Base-by-base conservation (phyloP, 257 asterid species). In the Perilla frutescens region DNA sequence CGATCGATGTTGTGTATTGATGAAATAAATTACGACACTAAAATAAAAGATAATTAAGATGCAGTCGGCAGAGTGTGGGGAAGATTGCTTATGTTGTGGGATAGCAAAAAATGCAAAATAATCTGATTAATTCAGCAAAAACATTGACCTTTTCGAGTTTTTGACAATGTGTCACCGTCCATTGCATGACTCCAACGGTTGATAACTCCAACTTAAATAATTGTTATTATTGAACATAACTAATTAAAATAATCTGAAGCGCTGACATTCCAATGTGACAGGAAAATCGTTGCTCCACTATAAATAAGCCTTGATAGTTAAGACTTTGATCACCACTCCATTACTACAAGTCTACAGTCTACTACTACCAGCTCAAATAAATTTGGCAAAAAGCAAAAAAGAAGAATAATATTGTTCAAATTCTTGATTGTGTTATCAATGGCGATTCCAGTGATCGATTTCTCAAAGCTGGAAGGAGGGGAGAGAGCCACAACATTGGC, bases 401-500 rank as follows among this genome's bases (percentile, higher is more conserved):
- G 26, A 20, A 20, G 26, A 56, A 4, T 3, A 37, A 36, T 20
- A 20, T 20, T 20, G 3, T 13, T 2, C 1, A 36, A 12, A 5
- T 12, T 59, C 41, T 59, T 59, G 26, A 58, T 31, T 58, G 15
- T n/a, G 66, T 37, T 40, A 55, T 54, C 82, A 72, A 86, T 84
- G 89, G 86, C 85, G 4, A 86, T 88, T 69, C 93, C 91, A 0
- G 88, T 88, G 12, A 88, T 88, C 14, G 93, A 88, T 78, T 85
- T 85, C 79, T 81, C 90, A 15, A 83, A 87, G 81, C 37, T 72
- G 29, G 62, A 83, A 47, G 87, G 89, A 31, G 84, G 81, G 40
- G 93, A 84, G n/a, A 86, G 87, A 26, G 79, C 74, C 58, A 59
- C 62, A 11, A 81, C 89, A n/a, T 76, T 86, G 63, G 83, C 84